A percentile compares a stretch with the other conserved stretches of the same genome.
phyloP scores from a whole-genome alignment of 2,329 filamentous ascomycete species.

The Calcarisporium arbuscula region DNA sequence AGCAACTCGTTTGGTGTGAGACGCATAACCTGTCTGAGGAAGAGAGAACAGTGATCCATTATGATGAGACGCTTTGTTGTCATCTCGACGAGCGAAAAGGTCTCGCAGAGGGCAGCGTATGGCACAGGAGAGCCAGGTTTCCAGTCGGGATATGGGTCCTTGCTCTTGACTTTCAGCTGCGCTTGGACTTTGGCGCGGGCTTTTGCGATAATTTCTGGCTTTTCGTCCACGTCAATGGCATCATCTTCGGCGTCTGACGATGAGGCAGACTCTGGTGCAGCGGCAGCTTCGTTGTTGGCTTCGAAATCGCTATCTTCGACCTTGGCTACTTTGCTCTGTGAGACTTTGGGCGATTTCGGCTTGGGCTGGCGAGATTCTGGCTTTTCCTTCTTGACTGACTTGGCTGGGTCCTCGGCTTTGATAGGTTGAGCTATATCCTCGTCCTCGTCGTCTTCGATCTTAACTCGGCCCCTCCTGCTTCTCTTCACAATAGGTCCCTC shows the following conservation, averaged over 20 bases:
- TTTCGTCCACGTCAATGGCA: slow-evolving; percentile 51
- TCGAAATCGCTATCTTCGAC: slow-evolving; percentile 21
- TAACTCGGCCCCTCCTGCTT: slow-evolving; percentile 38
- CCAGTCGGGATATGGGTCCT: slow-evolving; percentile 95
- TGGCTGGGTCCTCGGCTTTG: slow-evolving; percentile 13
- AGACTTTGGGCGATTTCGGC: slow-evolving; percentile 9
- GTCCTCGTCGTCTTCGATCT: slow-evolving; percentile 48
- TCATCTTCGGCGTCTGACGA: slow-evolving; percentile 44
- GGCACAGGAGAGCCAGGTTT: slow-evolving; percentile 81
- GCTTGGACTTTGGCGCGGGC: slow-evolving; percentile 75
- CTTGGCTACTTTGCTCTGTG: slow-evolving; percentile 18
- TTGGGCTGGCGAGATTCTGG: slow-evolving; percentile 10
- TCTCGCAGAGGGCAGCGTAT: slow-evolving; percentile 89
- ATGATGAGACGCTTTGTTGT: slow-evolving; percentile 90
- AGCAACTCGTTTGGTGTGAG: slow-evolving; percentile 84
- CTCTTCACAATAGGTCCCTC: slow-evolving; percentile 57
- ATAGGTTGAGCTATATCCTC: slow-evolving; percentile 31
- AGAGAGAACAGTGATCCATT: slow-evolving; percentile 79
- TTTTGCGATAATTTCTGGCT: slow-evolving; percentile 66
- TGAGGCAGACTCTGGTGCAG: slow-evolving; percentile 24
- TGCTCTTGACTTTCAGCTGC: slow-evolving; percentile 59
- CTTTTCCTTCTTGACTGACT: slow-evolving; percentile 11
- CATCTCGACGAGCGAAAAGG: slow-evolving; percentile 91
- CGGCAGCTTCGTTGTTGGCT: slow-evolving; percentile 12
- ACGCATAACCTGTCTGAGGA: slow-evolving; percentile 88